Evolutionary conservation across 345 rosid species (phyloP).

Genomic region (Populus tremula): DNA sequence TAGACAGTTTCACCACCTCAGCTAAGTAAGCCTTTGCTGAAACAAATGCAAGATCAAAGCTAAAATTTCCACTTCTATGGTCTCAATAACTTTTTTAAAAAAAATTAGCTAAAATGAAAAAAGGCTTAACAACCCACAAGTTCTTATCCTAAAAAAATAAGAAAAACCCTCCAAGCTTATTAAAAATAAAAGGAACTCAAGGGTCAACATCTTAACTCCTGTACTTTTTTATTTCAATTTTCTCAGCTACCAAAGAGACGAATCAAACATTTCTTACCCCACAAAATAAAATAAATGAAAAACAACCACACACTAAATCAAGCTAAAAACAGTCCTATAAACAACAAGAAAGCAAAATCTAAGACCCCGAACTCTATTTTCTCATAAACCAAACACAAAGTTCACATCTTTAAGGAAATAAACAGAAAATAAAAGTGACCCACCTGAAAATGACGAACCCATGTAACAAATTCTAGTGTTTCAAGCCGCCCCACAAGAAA

Average conservation of each 20-base stretch:
- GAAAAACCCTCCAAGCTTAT: neutral
- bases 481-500: neutral
- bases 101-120: neutral
- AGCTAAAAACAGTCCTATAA: neutral
- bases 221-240: constrained; percentile 1
- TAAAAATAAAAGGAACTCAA: neutral
- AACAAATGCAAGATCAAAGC: constrained; percentile 1
- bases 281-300: neutral
- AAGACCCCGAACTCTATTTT: neutral
- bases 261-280: neutral
- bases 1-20: neutral
- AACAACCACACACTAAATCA: neutral
- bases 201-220: neutral
- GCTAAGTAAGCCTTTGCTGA: neutral
- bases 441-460: constrained; percentile 53
- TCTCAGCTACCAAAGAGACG: constrained; percentile 17
- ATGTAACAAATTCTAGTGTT: constrained; percentile 10
- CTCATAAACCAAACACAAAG: constrained; percentile 14
- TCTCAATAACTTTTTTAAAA: neutral
- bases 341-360: neutral
- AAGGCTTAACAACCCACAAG: neutral
- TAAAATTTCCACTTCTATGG: neutral
- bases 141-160: neutral
- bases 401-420: neutral
- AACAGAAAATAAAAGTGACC: neutral